These are phyloP conservation scores for Monascus ruber DNA, from an alignment of 2,329 filamentous ascomycete species.

Conservation along the genomic window DNA sequence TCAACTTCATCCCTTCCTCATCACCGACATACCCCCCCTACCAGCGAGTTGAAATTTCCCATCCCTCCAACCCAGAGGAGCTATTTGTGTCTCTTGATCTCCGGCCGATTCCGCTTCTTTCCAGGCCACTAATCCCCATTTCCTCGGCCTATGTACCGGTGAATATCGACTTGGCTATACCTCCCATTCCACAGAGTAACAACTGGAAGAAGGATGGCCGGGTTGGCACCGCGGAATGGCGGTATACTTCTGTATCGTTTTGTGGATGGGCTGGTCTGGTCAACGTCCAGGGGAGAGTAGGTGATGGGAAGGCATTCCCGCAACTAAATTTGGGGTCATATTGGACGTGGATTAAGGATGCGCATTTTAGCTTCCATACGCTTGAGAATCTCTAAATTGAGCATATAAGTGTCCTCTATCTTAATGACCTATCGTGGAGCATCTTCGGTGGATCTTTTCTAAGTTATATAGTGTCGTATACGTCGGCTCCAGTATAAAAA, in stretches of 20 bases:
- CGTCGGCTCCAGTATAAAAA: too few species aligned
- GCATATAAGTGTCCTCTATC: too few species aligned
- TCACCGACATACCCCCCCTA: background rate
- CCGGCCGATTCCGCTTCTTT: slow-evolving; percentile 7
- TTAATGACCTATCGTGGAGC: too few species aligned
- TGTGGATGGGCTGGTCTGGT: background rate
- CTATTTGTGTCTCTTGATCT: background rate
- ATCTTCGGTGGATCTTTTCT: too few species aligned
- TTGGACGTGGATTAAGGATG: slow-evolving; percentile 2
- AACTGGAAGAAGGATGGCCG: background rate
- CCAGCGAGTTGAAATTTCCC: background rate
- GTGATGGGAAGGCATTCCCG: background rate
- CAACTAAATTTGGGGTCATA: background rate
- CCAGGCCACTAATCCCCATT: slow-evolving; percentile 3
- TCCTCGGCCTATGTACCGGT: slow-evolving; percentile 1
- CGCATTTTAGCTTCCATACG: too few species aligned
- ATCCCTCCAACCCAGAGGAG: background rate
- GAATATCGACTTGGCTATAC: background rate
- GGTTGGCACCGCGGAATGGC: background rate
- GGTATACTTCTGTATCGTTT: background rate
- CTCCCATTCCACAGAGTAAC: background rate
- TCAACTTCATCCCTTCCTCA: background rate
- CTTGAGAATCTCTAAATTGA: too few species aligned
- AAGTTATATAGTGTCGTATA: too few species aligned
- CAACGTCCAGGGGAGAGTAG: background rate